A percentile compares a stretch with the other conserved stretches of the same genome.
Conservation (phyloP, 2,329 filamentous ascomycete genomes). For the Cytospora piceae region DNA sequence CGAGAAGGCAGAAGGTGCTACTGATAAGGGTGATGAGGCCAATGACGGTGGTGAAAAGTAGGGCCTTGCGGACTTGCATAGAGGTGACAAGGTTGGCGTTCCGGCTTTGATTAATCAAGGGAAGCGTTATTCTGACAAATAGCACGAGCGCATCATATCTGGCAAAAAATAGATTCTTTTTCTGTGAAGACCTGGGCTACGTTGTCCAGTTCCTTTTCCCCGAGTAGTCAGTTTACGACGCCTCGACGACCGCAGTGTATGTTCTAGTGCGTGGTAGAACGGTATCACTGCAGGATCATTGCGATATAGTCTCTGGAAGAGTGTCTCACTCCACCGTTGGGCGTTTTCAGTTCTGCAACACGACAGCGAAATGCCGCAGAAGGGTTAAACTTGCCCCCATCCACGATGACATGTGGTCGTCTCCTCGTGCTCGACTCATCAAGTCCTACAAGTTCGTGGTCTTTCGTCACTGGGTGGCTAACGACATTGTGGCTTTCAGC, state of each 20-base stretch:
- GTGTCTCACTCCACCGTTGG: background rate
- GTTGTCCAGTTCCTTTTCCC: background rate
- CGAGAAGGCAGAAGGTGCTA: constrained; percentile 28
- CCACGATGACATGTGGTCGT: background rate
- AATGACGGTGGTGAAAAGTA: constrained; percentile 7
- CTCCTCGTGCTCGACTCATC: background rate
- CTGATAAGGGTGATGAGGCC: constrained; percentile 13
- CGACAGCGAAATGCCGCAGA: background rate
- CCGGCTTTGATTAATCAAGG: background rate
- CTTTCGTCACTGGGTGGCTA: background rate
- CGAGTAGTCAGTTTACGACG: background rate
- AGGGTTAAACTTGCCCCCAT: background rate
- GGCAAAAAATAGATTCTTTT: constrained; percentile 22
- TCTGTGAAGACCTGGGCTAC: constrained; percentile 7
- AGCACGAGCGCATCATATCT: constrained; percentile 17
- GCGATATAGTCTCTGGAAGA: background rate
- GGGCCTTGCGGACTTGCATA: constrained; percentile 11
- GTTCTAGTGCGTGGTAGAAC: background rate
- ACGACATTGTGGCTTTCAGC: background rate
- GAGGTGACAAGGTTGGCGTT: background rate
- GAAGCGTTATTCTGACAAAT: constrained; percentile 12
- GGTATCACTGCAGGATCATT: background rate
- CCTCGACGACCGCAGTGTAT: background rate
- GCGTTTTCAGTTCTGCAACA: background rate
- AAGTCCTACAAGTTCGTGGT: background rate